Evolutionary conservation across 192 early-diverging fungal species (phyloP), one percentile per base, ranked within the genome.

Genomic region (Dissophora globulifera): DNA sequence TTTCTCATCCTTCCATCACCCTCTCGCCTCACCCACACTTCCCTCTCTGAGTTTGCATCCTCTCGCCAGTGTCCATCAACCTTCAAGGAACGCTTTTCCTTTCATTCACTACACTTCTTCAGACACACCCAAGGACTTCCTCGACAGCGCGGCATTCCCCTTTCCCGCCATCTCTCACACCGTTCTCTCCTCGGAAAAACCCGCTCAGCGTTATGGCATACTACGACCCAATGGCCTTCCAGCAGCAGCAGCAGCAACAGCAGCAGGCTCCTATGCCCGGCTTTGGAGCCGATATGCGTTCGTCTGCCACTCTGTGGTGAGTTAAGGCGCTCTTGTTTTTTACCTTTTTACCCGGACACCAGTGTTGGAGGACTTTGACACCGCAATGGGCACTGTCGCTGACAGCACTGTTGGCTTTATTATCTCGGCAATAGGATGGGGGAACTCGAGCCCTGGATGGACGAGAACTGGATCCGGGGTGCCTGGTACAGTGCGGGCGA

Each of bases 361-460:
- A n/a, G n/a, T n/a, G n/a, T n/a, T n/a, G n/a, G n/a, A n/a, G n/a
- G n/a, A n/a, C n/a, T n/a, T n/a, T n/a, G n/a, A n/a, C n/a, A n/a
- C n/a, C n/a, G n/a, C n/a, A n/a, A n/a, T n/a, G n/a, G n/a, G n/a
- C n/a, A n/a, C n/a, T n/a, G n/a, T n/a, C n/a, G n/a, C n/a, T n/a
- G n/a, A n/a, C n/a, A n/a, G n/a, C n/a, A n/a, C n/a, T n/a, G n/a
- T n/a, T n/a, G n/a, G n/a, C n/a, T n/a, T 17, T 17, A 4, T 45
- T 45, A 23, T 15, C 20, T n/a, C 12, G 49, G 38, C 22, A 9
- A 6, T 81, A 88, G 94, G 94, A 95, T 96, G 94, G 95, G 95
- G 46, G 96, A 97, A 65, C 87, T 99, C 20, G 97, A 99, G 66
- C 86, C 92, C 6, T 98, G 97, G 96, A 98, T 98, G 97, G 95